phyloP scores from a whole-genome alignment of 495 filamentous ascomycete genomes.

The Podospora comata region DNA sequence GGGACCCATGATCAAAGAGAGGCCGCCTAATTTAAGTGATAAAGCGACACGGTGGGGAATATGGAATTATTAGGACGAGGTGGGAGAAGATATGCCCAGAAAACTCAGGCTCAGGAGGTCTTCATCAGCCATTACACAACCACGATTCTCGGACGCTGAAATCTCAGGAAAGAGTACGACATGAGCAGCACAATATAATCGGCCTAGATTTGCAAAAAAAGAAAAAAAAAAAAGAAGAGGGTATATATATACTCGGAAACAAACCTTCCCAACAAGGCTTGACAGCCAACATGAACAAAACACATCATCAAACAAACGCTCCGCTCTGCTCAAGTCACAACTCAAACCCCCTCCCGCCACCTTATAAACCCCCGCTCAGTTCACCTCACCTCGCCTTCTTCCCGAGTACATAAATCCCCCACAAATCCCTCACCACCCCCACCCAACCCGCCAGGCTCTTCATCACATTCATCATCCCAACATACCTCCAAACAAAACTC shows the following conservation, averaged over 20 bases:
- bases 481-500: slow-evolving; percentile 45
- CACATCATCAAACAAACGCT: not conserved
- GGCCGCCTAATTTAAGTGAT: no score
- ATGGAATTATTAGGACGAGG: no score
- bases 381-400: not conserved
- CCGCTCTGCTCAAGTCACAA: not conserved
- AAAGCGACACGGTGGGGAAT: no score
- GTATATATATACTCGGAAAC: not conserved
- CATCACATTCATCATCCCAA: slow-evolving; percentile 47
- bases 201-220: no score
- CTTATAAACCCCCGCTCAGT: not conserved
- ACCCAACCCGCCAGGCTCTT: slow-evolving; percentile 47
- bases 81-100: no score
- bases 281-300: not conserved
- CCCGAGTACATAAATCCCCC: slow-evolving; percentile 24
- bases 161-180: no score
- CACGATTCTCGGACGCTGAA: no score
- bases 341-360: not conserved
- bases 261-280: not conserved
- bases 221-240: no score
- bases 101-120: no score
- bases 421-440: slow-evolving; percentile 48
- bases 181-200: no score
- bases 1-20: no score
- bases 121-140: no score